phyloP scores from a whole-genome alignment of 2,329 filamentous ascomycete genomes.

The Colletotrichum sp. region DNA sequence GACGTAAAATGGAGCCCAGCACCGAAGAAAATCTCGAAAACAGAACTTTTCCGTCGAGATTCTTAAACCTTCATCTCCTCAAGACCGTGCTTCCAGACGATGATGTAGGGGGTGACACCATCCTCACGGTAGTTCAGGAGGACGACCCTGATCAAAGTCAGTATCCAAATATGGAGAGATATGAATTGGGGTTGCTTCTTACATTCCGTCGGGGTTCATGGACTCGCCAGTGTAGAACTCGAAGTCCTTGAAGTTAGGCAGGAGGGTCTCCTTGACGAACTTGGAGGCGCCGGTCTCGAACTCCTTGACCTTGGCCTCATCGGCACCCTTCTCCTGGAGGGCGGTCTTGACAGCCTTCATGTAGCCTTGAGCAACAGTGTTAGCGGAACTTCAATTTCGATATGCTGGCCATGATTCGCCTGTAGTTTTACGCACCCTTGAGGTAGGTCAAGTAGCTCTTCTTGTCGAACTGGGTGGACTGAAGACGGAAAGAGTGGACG shows the following conservation, averaged over 20 bases:
- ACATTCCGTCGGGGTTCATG: slow-evolving; percentile 96
- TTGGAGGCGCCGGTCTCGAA: slow-evolving; percentile 79
- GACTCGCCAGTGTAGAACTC: slow-evolving; percentile 93
- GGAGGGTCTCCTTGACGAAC: slow-evolving; percentile 83
- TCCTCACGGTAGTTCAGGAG: slow-evolving; percentile 99
- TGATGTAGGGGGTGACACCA: slow-evolving; percentile 87
- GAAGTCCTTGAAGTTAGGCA: slow-evolving; percentile 91
- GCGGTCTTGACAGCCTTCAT: slow-evolving; percentile 85
- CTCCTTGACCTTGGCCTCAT: slow-evolving; percentile 70
- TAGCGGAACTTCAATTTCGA: background rate
- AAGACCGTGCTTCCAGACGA: slow-evolving; percentile 95
- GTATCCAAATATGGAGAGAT: background rate
- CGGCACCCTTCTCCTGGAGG: slow-evolving; percentile 67
- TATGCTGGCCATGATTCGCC: background rate
- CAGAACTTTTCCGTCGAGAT: slow-evolving; percentile 1
- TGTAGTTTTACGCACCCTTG: slow-evolving; percentile 68
- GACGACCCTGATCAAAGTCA: slow-evolving; percentile 64
- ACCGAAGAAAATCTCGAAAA: slow-evolving; percentile 18
- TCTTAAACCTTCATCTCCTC: slow-evolving; percentile 88
- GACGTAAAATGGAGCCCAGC: background rate
- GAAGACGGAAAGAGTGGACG: slow-evolving; percentile 88
- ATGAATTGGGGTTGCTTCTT: slow-evolving; percentile 38
- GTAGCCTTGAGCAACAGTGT: slow-evolving; percentile 64
- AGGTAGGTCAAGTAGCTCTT: slow-evolving; percentile 83
- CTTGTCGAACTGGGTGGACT: slow-evolving; percentile 83